Evolutionary conservation across 441 rosid species (phyloP), one percentile per base, ranked within the genome.

Genomic region (Biscutella laevigata): DNA sequence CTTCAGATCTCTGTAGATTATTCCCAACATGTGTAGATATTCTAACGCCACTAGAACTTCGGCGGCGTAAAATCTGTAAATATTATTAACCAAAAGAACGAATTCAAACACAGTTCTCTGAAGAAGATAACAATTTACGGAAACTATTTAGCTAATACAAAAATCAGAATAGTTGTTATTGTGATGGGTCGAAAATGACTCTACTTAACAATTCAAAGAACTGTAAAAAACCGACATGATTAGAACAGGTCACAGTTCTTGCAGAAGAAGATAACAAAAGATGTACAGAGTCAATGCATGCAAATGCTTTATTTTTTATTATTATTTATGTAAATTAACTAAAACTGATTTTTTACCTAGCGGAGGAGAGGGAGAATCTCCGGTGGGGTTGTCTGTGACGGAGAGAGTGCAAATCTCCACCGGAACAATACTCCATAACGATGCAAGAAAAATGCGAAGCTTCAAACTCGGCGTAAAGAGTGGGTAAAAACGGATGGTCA

Each of bases 401-500:
- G 56, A 83, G 75, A 28, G 84, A 73, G 49, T 83, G 84, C 64
- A 83, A 71, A 61, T 83, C 85, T 9, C 91, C 91, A 4, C 87
- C 91, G 17, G 83, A 70, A 40, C 91, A 83, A 49, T 64, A 83
- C 67, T 83, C 91, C 91, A 83, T 83, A 8, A 83, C 83, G 41
- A 83, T 68, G 46, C 91, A 80, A 33, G 87, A 83, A 59, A 80
- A 83, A 56, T 74, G 77, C 0, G 81, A 76, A 46, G 80, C 84
- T 49, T 83, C 87, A 24, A 83, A 83, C 66, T 80, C 76, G 0
- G 87, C 80, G 56, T 78, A 83, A 14, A 83, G 69, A 34, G 83
- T 78, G 6, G 91, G 91, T 59, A 83, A 52, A 69, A 83, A 83
- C 0, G 91, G 91, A 51, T 83, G 87, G 63, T 88, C 95, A 6